These are phyloP conservation scores for Corymbia citriodora DNA, from an alignment of 441 rosid species.

Conservation along the genomic window DNA sequence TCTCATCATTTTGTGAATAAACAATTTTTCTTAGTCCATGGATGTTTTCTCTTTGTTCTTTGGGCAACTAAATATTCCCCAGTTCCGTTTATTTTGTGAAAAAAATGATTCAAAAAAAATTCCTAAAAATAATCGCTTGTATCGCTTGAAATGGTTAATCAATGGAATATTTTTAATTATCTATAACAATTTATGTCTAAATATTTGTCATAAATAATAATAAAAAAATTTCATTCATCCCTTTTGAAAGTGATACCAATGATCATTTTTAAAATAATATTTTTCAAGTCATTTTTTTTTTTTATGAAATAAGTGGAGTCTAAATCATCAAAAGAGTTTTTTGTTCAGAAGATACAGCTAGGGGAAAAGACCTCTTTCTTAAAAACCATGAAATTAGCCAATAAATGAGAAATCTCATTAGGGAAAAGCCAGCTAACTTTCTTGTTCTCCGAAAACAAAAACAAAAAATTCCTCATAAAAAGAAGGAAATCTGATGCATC, in stretches of 20 bases:
- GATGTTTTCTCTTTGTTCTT: background rate
- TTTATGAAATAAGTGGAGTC: background rate
- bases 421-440: background rate
- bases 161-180: no score
- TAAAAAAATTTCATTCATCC: no score
- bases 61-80: background rate
- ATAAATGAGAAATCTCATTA: background rate
- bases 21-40: background rate
- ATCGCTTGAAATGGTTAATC: no score
- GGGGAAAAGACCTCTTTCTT: background rate
- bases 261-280: no score
- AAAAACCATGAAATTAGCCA: background rate
- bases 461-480: background rate
- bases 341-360: background rate
- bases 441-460: background rate
- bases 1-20: background rate
- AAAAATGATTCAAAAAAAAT: no score
- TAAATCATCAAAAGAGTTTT: background rate
- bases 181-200: no score
- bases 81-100: no score
- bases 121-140: no score
- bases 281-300: no score
- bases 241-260: no score
- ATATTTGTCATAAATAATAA: no score
- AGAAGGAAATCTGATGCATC: no score